Evolutionary conservation across 768 basidiomycete genomes (phyloP), one percentile per base, ranked within the genome.

Genomic region (Auriscalpium vulgare): DNA sequence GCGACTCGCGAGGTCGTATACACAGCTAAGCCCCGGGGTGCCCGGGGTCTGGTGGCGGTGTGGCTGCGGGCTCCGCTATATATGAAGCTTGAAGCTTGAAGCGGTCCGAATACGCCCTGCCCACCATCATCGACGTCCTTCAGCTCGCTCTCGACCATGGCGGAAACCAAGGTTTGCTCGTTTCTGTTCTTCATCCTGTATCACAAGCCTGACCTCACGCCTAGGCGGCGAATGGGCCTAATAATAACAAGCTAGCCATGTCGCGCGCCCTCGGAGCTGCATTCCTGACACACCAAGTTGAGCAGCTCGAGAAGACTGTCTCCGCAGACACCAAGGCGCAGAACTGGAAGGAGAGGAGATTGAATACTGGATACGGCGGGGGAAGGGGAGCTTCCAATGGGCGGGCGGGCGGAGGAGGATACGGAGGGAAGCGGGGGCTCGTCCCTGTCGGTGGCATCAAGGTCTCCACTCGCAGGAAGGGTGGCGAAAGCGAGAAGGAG

Each of bases 191-290:
- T 17, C 21, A 48, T 48, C 4, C 17, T 48, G 13, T 3, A 19
- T 6, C 3, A 11, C 47, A 11, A 13, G 5, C 3, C 11, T 17
- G 47, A 19, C 47, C 14, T 48, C 29, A n/a, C 7, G 5, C 13
- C 29, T 21, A 19, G 29, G 29, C 16, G 13, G 47, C 10, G 13
- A 53, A 17, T 17, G 51, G 34, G 11, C 17, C 51, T n/a, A 16
- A 23, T 9, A 36, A 14, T 47, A 83, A 79, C 69, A 87, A 85
- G 68, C 68, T 87, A 44, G 88, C 88, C 56, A 88, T 93, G 87
- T 91, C 90, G 55, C 81, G 84, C 59, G 90, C 91, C 1, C 81
- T 93, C 40, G 91, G 91, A 17, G 89, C 90, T 34, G 91, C 91
- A 2, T 91, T 91, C 67, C 79, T 93, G 57, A 87, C 79, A 60